Base-by-base conservation (phyloP, 768 basidiomycete genomes). In the Collybiopsis luxurians region DNA sequence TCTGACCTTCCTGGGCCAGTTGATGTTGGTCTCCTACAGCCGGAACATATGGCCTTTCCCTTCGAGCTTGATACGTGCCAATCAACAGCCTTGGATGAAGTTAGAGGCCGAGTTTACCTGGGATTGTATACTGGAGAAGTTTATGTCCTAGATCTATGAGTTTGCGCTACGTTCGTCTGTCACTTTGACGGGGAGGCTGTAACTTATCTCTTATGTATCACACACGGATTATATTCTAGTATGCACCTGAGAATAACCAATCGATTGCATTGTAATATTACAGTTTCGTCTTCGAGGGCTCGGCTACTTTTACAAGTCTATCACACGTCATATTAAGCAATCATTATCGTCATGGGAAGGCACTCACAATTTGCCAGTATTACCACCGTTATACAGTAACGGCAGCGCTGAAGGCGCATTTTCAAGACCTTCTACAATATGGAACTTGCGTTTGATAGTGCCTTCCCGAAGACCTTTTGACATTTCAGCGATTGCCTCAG, bases 401-500 rank as follows among this genome's bases (percentile, higher is more conserved):
- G 79, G 82, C 42, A 93, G 70, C n/a, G 87, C 80, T 19, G 75
- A 73, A 1, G 90, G 88, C 15, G 89, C 89, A 52, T 86, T 82
- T 61, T 90, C 83, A 43, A 92, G 69, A 2, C 90, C 90, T 50
- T 89, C 76, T 0, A 93, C 81, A 38, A 94, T 71, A 64, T 94
- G 91, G 71, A 89, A 92, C 61, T 85, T 88, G 15, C 87, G 78
- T 67, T 92, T 88, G 57, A 95, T 71, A n/a, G 84, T 79, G 5
- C 92, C 90, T 24, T 84, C 82, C 19, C 69, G 69, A 17, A 95
- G 72, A 59, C 82, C 85, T 24, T 73, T 66, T 0, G 79, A 75
- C 34, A 93, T 72, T 60, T 87, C 84, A 40, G 71, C 69, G 28
- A 80, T 72, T 0, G 87, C 92, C 30, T 72, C 76, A 2, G 79